phyloP scores from a whole-genome alignment of 345 rosid genomes.

The Geranium brycei region DNA sequence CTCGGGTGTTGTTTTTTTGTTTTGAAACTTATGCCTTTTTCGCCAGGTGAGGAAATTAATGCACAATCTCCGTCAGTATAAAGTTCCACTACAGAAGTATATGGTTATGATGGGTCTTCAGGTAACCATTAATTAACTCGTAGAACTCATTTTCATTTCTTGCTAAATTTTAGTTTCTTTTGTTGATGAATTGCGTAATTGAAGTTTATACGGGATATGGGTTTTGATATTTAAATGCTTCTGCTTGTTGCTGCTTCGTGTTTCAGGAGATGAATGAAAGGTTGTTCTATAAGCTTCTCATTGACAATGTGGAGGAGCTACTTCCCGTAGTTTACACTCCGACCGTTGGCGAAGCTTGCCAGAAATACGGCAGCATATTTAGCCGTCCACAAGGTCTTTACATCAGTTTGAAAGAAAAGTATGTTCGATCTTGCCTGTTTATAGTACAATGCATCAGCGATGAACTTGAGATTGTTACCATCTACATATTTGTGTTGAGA shows the following conservation, averaged over 20 bases:
- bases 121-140: conserved; percentile 20
- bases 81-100: conserved; percentile 82
- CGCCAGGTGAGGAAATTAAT: conserved; percentile 74
- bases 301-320: conserved; percentile 82
- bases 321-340: conserved; percentile 94
- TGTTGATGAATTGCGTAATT: too few species aligned
- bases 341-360: conserved; percentile 98
- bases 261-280: conserved; percentile 79
- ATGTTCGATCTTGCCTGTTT: conserved; percentile 8
- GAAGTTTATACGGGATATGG: too few species aligned
- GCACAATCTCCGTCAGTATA: conserved; percentile 69
- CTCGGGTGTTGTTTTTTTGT: neutral
- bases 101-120: conserved; percentile 97
- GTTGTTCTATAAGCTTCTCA: conserved; percentile 84
- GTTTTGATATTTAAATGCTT: too few species aligned
- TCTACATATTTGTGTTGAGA: neutral
- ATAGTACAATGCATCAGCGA: neutral
- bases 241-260: neutral
- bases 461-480: neutral
- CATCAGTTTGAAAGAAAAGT: conserved; percentile 92
- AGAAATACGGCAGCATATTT: conserved; percentile 92
- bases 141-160: neutral
- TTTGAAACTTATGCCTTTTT: neutral
- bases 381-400: conserved; percentile 94
- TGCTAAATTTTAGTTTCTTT: neutral